A percentile compares a stretch with the other conserved stretches of the same genome.
These are phyloP conservation scores for Arabidopsis lyrata DNA, from an alignment of 441 rosid genomes.

Conservation along the genomic window DNA sequence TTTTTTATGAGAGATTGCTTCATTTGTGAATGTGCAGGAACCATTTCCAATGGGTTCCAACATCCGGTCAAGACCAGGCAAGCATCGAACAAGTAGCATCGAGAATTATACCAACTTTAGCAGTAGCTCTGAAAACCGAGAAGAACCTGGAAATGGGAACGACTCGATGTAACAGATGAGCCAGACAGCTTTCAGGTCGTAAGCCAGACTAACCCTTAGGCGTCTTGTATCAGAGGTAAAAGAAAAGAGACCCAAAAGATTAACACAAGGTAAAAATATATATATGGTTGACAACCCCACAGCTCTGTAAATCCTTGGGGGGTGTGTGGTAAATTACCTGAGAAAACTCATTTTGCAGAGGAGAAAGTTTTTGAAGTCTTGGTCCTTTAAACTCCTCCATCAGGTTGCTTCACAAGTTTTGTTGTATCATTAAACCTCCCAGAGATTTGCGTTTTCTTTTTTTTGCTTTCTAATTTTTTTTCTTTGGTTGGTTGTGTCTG, in stretches of 20 bases:
- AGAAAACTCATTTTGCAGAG: constrained; percentile 34
- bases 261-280: constrained; percentile 34
- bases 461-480: neutral
- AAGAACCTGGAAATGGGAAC: constrained; percentile 54
- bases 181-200: constrained; percentile 36
- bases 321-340: constrained; percentile 22
- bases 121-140: constrained; percentile 50
- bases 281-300: constrained; percentile 30
- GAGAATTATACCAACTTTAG: constrained; percentile 55
- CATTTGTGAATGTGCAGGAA: constrained; percentile 51
- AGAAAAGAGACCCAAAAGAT: constrained; percentile 23
- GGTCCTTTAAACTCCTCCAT: constrained; percentile 27
- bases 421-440: constrained; percentile 39
- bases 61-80: constrained; percentile 69
- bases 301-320: constrained; percentile 40
- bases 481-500: constrained; percentile 15
- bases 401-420: constrained; percentile 41
- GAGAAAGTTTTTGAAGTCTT: constrained; percentile 35
- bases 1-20: neutral
- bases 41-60: constrained; percentile 77
- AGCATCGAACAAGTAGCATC: constrained; percentile 54
- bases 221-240: constrained; percentile 28
- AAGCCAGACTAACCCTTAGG: constrained; percentile 56
- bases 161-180: constrained; percentile 47
- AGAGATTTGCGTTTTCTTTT: constrained; percentile 30